Evolutionary conservation across 2,329 filamentous ascomycete genomes (phyloP), one percentile per base, ranked within the genome.

Genomic region (Penicillium sp.): DNA sequence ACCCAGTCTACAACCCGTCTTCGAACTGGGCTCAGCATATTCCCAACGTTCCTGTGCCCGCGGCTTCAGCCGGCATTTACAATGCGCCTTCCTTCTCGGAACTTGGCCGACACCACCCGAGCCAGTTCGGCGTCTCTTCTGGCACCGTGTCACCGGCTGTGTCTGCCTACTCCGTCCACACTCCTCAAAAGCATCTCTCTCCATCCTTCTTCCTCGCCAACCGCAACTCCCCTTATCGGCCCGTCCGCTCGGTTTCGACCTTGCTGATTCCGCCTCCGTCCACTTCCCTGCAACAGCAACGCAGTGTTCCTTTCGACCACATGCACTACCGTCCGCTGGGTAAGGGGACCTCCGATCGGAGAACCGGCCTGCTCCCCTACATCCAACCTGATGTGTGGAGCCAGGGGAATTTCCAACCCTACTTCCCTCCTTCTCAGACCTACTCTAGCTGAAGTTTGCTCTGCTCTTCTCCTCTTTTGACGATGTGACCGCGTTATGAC

Each of bases 181-280:
- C 81, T 2, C 73, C 83, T 7, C 84, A 86, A 5, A 81, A 83
- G 39, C 86, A 88, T 28, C 81, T 93, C 56, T 97, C 93, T 28
- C 92, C 92, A 0, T 91, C 88, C 9, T 82, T 89, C 63, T 95
- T 95, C 70, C 77, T 96, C 32, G 87, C 88, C 63, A 89, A 95
- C 66, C 82, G 93, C 49, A 85, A 88, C 55, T 97, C 92, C 47
- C 93, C 93, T 3, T 97, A 97, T 71, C 88, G 89, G 56, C 92
- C 92, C 1, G 86, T 96, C 33, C 87, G 91, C 46, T 82, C 89
- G 53, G 89, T 96, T 51, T 90, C 93, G 59, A 95, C 89, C 0
- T 80, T 97, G n/a, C 78, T 96, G 27, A 89, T 93, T 50, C 91
- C 91, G 28, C 89, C 90, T 6, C 88, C 90, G 0, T 87, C 88